These are phyloP conservation scores for Blastobotrys petasosporus DNA, from an alignment of 1,139 yeast genomes.

Conservation along the genomic window DNA sequence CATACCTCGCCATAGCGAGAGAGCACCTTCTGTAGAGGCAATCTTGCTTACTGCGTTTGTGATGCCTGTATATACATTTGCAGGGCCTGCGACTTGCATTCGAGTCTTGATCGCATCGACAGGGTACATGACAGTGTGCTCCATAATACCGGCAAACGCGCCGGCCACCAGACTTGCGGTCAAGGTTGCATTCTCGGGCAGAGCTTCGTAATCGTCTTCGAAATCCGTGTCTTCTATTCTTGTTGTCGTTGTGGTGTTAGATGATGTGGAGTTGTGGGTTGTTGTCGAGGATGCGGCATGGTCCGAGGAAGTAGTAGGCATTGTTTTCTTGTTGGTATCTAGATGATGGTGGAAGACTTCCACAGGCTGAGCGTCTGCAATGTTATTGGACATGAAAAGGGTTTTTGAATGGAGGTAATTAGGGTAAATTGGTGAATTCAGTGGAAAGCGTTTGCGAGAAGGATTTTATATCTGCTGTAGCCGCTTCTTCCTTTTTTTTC, in stretches of 20 bases:
- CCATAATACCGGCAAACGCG: slow-evolving; percentile 96
- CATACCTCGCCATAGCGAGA: slow-evolving; percentile 91
- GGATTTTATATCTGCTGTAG: no score
- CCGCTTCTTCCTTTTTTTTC: no score
- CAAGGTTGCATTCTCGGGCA: slow-evolving; percentile 83
- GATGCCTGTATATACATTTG: slow-evolving; percentile 42
- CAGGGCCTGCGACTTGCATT: slow-evolving; percentile 66
- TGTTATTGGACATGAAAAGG: no score
- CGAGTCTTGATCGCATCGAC: slow-evolving; percentile 90
- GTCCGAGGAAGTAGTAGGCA: slow-evolving; percentile 1
- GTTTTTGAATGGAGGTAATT: no score
- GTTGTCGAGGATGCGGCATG: slow-evolving; percentile 1
- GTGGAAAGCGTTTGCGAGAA: no score
- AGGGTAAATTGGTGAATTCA: no score
- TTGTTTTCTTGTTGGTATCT: background rate
- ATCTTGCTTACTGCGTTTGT: slow-evolving; percentile 65
- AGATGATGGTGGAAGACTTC: background rate
- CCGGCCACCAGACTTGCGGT: slow-evolving; percentile 84
- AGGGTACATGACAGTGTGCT: slow-evolving; percentile 95
- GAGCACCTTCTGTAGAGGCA: slow-evolving; percentile 83
- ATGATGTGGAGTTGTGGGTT: background rate
- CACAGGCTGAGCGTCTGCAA: background rate
- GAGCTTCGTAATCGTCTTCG: slow-evolving; percentile 70
- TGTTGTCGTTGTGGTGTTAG: background rate
- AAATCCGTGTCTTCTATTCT: slow-evolving; percentile 24